Percentiles rank a stretch among this genome's conserved stretches.
Conservation (phyloP, 345 rosid species). For the Aquilaria sinensis region DNA sequence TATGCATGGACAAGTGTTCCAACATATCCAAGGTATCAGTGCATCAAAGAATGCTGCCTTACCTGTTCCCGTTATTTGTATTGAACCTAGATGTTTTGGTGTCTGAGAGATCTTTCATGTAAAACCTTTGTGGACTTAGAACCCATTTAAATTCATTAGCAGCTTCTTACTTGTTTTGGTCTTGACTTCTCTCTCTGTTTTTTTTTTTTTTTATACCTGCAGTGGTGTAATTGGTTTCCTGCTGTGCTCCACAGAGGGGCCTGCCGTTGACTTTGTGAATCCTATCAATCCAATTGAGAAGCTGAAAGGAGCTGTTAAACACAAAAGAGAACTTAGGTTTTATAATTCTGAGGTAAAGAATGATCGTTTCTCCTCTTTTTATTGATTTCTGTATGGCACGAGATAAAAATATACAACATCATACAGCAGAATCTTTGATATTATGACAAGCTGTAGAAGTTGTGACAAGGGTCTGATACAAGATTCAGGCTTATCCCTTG, state of each 20-base stretch:
- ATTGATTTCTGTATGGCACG: background rate
- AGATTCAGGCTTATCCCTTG: too few species aligned
- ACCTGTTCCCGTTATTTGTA: background rate
- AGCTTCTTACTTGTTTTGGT: background rate
- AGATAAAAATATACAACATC: background rate
- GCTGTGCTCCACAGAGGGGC: slow-evolving; percentile 76
- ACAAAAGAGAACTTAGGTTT: slow-evolving; percentile 65
- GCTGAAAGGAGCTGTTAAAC: slow-evolving; percentile 55
- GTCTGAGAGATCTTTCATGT: too few species aligned
- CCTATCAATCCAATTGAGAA: slow-evolving; percentile 92
- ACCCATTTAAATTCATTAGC: too few species aligned
- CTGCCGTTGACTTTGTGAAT: slow-evolving; percentile 67
- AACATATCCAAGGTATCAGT: slow-evolving; percentile 78
- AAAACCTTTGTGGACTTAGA: too few species aligned
- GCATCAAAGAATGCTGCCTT: background rate
- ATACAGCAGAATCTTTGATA: too few species aligned
- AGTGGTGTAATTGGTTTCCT: slow-evolving; percentile 93
- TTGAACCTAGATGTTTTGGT: background rate
- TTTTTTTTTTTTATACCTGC: slow-evolving; percentile 16
- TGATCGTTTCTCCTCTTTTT: background rate
- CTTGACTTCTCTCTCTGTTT: background rate
- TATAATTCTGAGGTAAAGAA: slow-evolving; percentile 72
- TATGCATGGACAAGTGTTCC: slow-evolving; percentile 99
- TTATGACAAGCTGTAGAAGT: too few species aligned
- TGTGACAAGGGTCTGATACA: background rate